These are phyloP conservation scores for Agapanthus africanus DNA, from an alignment of 106 monocot genomes.

Conservation along the genomic window DNA sequence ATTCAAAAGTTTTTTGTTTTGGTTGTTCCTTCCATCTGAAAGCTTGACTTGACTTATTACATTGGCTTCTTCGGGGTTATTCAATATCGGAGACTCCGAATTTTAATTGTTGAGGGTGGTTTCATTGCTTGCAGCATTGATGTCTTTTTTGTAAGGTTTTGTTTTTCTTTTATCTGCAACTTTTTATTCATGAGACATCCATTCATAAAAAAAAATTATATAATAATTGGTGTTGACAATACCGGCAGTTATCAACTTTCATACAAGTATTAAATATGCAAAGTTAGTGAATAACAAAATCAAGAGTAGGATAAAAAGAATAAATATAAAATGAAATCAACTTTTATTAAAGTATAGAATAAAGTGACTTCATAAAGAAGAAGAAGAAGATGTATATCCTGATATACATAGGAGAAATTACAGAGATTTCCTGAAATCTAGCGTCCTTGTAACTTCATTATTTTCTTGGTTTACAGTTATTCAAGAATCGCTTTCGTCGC, in stretches of 20 bases:
- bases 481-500: slow-evolving; percentile 4
- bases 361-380: no score
- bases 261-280: neutral
- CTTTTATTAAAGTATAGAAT: no score
- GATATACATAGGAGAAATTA: no score
- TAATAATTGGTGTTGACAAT: no score
- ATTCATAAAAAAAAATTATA: no score
- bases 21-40: neutral
- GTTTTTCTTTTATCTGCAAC: no score
- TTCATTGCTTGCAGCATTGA: slow-evolving; percentile 4
- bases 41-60: neutral
- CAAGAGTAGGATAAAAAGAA: no score
- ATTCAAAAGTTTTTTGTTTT: slow-evolving; percentile 6
- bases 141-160: slow-evolving; percentile 16
- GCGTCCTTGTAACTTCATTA: neutral
- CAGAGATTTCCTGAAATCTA: no score
- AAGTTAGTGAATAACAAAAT: neutral
- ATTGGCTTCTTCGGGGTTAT: neutral
- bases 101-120: slow-evolving; percentile 8
- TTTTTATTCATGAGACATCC: no score
- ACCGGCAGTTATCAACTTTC: no score
- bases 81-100: slow-evolving; percentile 8
- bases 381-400: no score
- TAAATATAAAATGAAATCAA: no score
- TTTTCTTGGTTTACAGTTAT: slow-evolving; percentile 1